Evolutionary conservation across 2,329 filamentous ascomycete species (phyloP), one percentile per base, ranked within the genome.

Genomic region (Ophiostoma populinum): DNA sequence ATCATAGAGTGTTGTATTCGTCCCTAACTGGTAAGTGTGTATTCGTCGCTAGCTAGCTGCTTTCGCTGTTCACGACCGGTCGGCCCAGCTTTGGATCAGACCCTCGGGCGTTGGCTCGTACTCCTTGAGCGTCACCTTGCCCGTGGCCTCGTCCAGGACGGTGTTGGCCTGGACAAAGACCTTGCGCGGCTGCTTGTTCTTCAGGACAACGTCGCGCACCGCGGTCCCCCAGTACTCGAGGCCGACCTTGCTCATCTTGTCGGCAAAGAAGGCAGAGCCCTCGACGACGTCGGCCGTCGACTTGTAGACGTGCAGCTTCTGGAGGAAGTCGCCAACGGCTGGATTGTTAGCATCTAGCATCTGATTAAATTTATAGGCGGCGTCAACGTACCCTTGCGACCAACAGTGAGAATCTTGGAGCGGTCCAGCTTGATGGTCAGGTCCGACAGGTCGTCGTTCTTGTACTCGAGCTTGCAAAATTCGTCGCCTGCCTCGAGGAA

Each of bases 121-220:
- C 58, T 94, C 83, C 59, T 76, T 80, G 55, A 93, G 56, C 11
- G 63, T 66, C 20, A 92, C 80, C 52, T 75, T 69, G 38, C 79
- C 81, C 1, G 67, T 70, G 10, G 66, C 58, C 52, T 71, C 66
- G 42, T 78, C 71, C 26, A 90, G 51, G 38, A 75, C 67, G 0
- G 87, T 94, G 55, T 92, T 95, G 40, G 82, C 83, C 61, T 94
- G 86, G 36, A 94, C 83, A 59, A 92, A 94, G 29, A 94, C 77
- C 62, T 86, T 86, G 40, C 80, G 62, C n/a, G 80, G 80, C 56
- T 80, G 78, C 59, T 82, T 82, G 55, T 81, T 80, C 47, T 66
- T 63, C 27, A 87, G 56, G 17, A 87, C 80, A 40, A 80, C 68
- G 31, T 79, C 71, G 38, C 87, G 67, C 18, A 94, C 71, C 57